Evolutionary conservation across 164 flowering plant genomes (phyloP), one percentile per base, ranked within the genome.

Genomic region (Liquidambar formosana): DNA sequence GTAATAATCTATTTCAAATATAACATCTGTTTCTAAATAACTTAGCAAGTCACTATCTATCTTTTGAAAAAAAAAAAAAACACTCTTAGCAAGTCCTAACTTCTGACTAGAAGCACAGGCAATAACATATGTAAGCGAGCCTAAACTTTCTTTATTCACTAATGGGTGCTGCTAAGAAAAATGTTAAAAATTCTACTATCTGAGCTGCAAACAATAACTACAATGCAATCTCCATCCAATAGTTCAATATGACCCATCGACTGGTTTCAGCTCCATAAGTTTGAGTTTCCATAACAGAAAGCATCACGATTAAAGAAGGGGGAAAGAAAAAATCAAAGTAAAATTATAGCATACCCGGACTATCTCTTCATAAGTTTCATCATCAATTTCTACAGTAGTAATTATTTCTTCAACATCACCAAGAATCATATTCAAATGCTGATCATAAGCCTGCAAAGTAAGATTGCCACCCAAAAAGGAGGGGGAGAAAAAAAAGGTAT

Each of bases 351-450:
- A 75, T 88, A 94, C 98, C 94, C 98, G 84, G 51, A 91, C 96
- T 75, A 94, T 94, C 84, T 94, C 97, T 75, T 94, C 98, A 76
- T 94, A 92, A 10, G 98, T 94, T 79, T 94, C 98, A 74, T 94
- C 98, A 73, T 94, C 98, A 26, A 94, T 94, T 78, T 94, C 98
- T 43, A 91, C 90, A 0, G 96, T 90, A 27, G 97, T 94, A 52
- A 94, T 86, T 43, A 86, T 78, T 71, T 94, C 98, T 73, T 94
- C 97, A 59, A 94, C 98, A 82, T 94, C 98, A 48, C 98, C 98
- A 60, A 94, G 93, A 71, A 94, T 94, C 97, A 94, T 94, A 73
- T 94, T 94, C 76, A 94, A 76, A 79, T 94, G 98, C 78, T 94
- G 98, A 77, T 94, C 98, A 79, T 91, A 94, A 9, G 98, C 98